phyloP scores from a whole-genome alignment of 768 basidiomycete genomes.

The Collybia sp. region DNA sequence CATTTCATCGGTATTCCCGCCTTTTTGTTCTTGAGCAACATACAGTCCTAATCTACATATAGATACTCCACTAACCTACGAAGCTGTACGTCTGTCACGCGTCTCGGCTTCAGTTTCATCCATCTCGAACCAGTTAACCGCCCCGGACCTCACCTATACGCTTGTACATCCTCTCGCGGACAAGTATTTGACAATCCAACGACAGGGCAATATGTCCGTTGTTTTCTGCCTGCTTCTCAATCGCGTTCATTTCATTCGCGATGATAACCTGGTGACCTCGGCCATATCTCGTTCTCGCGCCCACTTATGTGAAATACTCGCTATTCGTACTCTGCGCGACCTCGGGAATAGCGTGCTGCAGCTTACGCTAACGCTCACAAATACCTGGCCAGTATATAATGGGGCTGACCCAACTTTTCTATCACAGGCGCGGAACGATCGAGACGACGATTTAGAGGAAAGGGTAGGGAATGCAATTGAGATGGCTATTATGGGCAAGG shows the following conservation, averaged over 20 bases:
- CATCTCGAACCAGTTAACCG: slow-evolving; percentile 48
- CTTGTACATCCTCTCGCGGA: slow-evolving; percentile 84
- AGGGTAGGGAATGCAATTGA: slow-evolving; percentile 90
- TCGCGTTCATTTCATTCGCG: slow-evolving; percentile 78
- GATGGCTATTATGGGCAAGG: slow-evolving; percentile 82
- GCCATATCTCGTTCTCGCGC: slow-evolving; percentile 74
- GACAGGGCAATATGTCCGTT: slow-evolving; percentile 71
- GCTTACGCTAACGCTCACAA: slow-evolving; percentile 68
- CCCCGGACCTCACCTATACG: slow-evolving; percentile 88
- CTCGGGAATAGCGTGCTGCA: slow-evolving; percentile 65
- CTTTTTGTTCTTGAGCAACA: not conserved
- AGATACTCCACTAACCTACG: slow-evolving; percentile 85
- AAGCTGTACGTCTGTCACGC: slow-evolving; percentile 52
- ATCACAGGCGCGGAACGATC: slow-evolving; percentile 53
- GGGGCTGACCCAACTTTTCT: slow-evolving; percentile 64
- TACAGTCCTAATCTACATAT: slow-evolving; percentile 4
- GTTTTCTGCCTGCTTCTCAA: slow-evolving; percentile 89
- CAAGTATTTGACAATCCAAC: slow-evolving; percentile 75
- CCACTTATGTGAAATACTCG: slow-evolving; percentile 84
- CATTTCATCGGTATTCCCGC: slow-evolving; percentile 63
- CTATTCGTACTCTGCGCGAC: slow-evolving; percentile 72
- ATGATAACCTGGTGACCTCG: slow-evolving; percentile 66
- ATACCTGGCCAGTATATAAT: slow-evolving; percentile 75
- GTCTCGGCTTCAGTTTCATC: not conserved
- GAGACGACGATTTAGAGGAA: slow-evolving; percentile 71